Conservation (phyloP, 306 rosid species). For the Hippophae gyantsensis region DNA sequence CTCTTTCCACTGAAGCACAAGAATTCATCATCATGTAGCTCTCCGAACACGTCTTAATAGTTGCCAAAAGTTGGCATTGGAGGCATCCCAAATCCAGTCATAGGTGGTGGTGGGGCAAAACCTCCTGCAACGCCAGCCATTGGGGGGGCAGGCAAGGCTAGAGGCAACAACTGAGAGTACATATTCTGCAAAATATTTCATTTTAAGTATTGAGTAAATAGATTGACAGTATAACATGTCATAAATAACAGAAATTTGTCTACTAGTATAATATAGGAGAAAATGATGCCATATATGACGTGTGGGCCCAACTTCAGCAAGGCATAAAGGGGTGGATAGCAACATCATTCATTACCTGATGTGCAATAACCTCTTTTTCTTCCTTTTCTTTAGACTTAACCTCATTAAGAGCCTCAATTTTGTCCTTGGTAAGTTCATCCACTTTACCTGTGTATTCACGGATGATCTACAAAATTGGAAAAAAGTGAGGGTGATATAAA, state of each 20-base stretch:
- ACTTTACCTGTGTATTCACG: slow-evolving; percentile 96
- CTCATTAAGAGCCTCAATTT: slow-evolving; percentile 70
- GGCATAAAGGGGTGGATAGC: background rate
- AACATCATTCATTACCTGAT: slow-evolving; percentile 48
- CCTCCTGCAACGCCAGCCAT: slow-evolving; percentile 90
- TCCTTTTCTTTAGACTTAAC: slow-evolving; percentile 72
- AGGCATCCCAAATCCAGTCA: slow-evolving; percentile 97
- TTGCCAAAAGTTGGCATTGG: slow-evolving; percentile 96
- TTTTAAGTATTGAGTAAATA: background rate
- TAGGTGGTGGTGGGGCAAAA: slow-evolving; percentile 62
- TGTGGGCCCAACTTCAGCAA: background rate
- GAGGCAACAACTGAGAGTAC: slow-evolving; percentile 95
- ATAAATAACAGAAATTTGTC: too few species aligned
- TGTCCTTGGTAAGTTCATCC: slow-evolving; percentile 85
- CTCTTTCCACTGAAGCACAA: slow-evolving; percentile 21
- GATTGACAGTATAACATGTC: too few species aligned
- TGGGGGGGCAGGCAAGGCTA: slow-evolving; percentile 96
- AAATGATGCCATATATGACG: too few species aligned
- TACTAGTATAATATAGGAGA: too few species aligned
- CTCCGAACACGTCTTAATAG: slow-evolving; percentile 35
- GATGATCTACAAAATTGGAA: slow-evolving; percentile 51
- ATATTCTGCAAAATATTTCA: slow-evolving; percentile 58
- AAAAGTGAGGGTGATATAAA: slow-evolving; percentile 3
- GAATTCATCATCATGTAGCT: slow-evolving; percentile 2
- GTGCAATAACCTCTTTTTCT: slow-evolving; percentile 83